Conservation (phyloP, 495 filamentous ascomycete genomes). For the Tuber aestivum region DNA sequence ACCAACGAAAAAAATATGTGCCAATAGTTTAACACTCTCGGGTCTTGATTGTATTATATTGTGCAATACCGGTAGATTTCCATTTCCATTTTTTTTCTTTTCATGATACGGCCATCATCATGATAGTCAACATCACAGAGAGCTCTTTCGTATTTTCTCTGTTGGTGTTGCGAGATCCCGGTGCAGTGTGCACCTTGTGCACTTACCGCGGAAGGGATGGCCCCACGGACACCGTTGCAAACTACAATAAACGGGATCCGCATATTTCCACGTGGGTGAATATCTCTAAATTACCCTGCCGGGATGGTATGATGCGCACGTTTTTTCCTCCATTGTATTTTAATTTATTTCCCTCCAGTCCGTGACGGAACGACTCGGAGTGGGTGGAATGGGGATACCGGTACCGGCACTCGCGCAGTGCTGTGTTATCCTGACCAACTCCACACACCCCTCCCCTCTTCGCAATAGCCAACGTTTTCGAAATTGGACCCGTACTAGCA, state of each 20-base stretch:
- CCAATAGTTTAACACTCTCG: not conserved
- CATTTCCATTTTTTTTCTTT: not conserved
- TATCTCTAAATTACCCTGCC: not conserved
- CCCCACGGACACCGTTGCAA: not conserved
- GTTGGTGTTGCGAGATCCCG: not conserved
- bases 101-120: not conserved
- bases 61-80: not conserved
- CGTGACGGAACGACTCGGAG: not conserved
- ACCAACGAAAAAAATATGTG: not conserved
- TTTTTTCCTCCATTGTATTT: too few species aligned
- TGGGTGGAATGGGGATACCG: not conserved
- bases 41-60: not conserved
- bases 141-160: not conserved
- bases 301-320: not conserved
- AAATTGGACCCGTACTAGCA: too few species aligned
- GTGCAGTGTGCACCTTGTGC: not conserved
- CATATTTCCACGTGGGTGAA: constrained; percentile 2
- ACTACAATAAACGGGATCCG: constrained; percentile 1
- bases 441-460: too few species aligned
- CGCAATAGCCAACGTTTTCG: too few species aligned
- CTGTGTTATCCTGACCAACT: too few species aligned
- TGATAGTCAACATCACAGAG: not conserved
- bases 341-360: not conserved
- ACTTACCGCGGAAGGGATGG: not conserved
- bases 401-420: too few species aligned